phyloP scores from a whole-genome alignment of 2,329 filamentous ascomycete species.

The Diaporthe citri region DNA sequence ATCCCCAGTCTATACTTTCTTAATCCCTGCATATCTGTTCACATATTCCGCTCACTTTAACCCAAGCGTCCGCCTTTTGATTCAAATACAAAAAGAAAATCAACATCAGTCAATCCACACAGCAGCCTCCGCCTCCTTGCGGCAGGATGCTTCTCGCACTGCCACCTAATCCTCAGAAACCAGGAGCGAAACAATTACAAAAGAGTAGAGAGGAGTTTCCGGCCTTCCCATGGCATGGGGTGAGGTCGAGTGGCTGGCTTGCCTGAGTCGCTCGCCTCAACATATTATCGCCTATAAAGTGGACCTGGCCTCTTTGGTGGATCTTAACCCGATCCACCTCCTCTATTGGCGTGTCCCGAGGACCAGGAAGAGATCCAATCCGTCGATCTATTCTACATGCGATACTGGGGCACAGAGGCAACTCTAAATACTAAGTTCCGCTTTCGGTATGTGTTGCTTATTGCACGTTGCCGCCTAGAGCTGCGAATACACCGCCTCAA shows the following conservation, averaged over 20 bases:
- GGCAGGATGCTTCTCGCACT: not conserved
- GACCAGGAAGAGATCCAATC: not conserved
- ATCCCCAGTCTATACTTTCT: too few species aligned
- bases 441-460: not conserved
- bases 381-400: not conserved
- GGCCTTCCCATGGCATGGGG: not conserved
- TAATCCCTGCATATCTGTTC: too few species aligned
- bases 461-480: not conserved
- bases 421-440: too few species aligned
- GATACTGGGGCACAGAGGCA: not conserved
- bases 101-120: too few species aligned
- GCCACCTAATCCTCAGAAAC: not conserved
- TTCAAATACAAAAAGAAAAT: too few species aligned
- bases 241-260: not conserved
- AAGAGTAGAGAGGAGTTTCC: not conserved
- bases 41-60: too few species aligned
- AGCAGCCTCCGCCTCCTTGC: too few species aligned
- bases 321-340: not conserved
- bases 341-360: not conserved
- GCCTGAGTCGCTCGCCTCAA: not conserved
- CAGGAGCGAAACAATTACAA: not conserved
- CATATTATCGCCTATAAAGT: not conserved
- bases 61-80: too few species aligned
- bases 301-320: not conserved
- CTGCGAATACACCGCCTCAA: conserved; percentile 1